phyloP scores from a whole-genome alignment of 2,329 filamentous ascomycete genomes.

The Phoma sp. region DNA sequence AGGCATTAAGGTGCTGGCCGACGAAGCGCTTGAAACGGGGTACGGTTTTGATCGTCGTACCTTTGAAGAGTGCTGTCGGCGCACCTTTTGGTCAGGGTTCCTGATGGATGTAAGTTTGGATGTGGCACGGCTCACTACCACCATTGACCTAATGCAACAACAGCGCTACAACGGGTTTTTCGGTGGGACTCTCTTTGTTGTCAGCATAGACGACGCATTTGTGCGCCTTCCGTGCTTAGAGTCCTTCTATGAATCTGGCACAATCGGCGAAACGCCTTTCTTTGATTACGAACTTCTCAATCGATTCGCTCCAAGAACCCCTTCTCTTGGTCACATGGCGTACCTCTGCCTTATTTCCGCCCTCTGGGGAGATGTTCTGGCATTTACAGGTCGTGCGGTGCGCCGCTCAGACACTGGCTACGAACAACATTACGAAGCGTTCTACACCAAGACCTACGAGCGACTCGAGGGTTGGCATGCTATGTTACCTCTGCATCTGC shows the following conservation, averaged over 20 bases:
- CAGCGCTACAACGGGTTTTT: conserved; percentile 66
- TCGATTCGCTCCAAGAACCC: conserved; percentile 36
- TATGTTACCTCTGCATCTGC: conserved; percentile 61
- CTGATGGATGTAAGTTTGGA: conserved; percentile 65
- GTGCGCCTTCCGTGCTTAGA: conserved; percentile 69
- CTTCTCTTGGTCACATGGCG: conserved; percentile 59
- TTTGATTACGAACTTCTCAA: conserved; percentile 62
- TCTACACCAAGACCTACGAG: conserved; percentile 59
- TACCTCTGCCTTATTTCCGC: conserved; percentile 67
- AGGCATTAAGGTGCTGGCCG: conserved; percentile 48
- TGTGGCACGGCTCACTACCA: conserved; percentile 37
- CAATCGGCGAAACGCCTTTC: conserved; percentile 62
- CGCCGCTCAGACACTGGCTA: conserved; percentile 54
- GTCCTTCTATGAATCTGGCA: conserved; percentile 66
- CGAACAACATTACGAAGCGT: conserved; percentile 55
- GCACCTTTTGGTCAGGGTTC: conserved; percentile 75
- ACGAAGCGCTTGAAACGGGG: conserved; percentile 58
- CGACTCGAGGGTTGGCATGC: conserved; percentile 65
- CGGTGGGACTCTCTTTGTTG: conserved; percentile 57
- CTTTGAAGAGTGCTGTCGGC: conserved; percentile 69
- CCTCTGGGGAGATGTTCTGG: conserved; percentile 69
- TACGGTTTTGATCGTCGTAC: conserved; percentile 64
- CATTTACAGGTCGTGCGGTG: conserved; percentile 62
- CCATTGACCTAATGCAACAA: conserved; percentile 36
- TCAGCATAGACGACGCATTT: conserved; percentile 70